phyloP scores from a whole-genome alignment of 257 asterid genomes.

The Solanum tarapatanum region DNA sequence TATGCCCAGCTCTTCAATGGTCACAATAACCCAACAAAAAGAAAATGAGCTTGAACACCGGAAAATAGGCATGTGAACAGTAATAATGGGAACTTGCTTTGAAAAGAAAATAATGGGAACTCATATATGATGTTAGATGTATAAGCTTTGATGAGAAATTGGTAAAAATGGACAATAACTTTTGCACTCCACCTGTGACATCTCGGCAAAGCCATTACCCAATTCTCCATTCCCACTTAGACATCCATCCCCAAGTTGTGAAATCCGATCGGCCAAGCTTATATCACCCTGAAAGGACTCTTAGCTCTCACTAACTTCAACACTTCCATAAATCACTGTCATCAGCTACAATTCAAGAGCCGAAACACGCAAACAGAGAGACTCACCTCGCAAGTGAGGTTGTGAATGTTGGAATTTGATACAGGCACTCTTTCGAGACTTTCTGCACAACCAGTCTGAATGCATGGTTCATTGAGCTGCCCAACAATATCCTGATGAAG shows the following conservation, averaged over 20 bases:
- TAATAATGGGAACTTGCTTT: background rate
- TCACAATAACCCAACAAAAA: constrained; percentile 3
- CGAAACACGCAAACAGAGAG: background rate
- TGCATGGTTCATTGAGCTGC: background rate
- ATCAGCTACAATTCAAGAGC: background rate
- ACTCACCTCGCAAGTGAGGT: constrained; percentile 7
- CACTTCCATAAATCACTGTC: background rate
- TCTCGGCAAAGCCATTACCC: constrained; percentile 4
- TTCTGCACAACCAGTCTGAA: background rate
- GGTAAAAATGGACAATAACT: background rate
- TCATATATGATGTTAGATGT: background rate
- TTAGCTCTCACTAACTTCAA: background rate
- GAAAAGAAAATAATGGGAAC: background rate
- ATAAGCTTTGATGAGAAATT: background rate
- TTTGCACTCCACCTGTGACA: constrained; percentile 8
- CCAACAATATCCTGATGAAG: background rate
- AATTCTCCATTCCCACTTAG: background rate
- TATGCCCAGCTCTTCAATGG: constrained; percentile 3
- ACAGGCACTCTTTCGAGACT: background rate
- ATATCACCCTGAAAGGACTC: constrained; percentile 8
- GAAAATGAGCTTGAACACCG: background rate
- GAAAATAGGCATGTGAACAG: background rate
- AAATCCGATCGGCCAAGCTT: constrained; percentile 4
- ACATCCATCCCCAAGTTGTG: constrained; percentile 5
- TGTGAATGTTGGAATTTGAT: background rate